Evolutionary conservation across 2,329 filamentous ascomycete genomes (phyloP).

Genomic region (Verticillium nubilum): DNA sequence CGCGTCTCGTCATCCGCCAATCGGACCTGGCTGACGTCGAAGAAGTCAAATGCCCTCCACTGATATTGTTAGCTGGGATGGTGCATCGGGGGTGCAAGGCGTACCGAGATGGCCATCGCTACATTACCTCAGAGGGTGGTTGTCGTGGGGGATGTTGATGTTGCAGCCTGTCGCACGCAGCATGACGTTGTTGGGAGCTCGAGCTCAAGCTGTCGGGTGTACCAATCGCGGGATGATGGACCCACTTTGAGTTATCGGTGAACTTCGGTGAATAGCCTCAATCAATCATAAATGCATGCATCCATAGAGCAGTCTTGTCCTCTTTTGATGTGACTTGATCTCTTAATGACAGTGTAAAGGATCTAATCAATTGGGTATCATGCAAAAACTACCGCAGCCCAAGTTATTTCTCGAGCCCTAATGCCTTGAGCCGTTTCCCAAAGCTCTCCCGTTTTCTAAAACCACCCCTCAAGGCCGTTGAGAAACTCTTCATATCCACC

Average conservation of each 20-base stretch:
- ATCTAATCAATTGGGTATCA: conserved; percentile 3
- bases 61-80: conserved; percentile 27
- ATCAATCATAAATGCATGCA: too few relatives aligned
- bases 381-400: background rate
- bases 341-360: too few relatives aligned
- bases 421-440: conserved; percentile 9
- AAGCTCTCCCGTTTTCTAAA: background rate
- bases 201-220: background rate
- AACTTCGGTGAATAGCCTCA: background rate
- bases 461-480: background rate
- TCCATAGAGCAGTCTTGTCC: too few relatives aligned
- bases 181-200: conserved; percentile 19
- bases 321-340: too few relatives aligned
- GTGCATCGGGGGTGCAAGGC: background rate
- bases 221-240: background rate
- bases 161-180: conserved; percentile 11
- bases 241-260: background rate
- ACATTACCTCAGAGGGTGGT: conserved; percentile 8
- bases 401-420: background rate
- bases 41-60: conserved; percentile 99
- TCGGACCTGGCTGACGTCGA: conserved; percentile 84
- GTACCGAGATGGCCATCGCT: conserved; percentile 14
- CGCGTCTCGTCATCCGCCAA: conserved; percentile 74
- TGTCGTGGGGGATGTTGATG: background rate
- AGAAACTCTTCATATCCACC: conserved; percentile 38